These are phyloP conservation scores for Hemileia vastatrix DNA, from an alignment of 1,284 basidiomycete species.

Conservation along the genomic window DNA sequence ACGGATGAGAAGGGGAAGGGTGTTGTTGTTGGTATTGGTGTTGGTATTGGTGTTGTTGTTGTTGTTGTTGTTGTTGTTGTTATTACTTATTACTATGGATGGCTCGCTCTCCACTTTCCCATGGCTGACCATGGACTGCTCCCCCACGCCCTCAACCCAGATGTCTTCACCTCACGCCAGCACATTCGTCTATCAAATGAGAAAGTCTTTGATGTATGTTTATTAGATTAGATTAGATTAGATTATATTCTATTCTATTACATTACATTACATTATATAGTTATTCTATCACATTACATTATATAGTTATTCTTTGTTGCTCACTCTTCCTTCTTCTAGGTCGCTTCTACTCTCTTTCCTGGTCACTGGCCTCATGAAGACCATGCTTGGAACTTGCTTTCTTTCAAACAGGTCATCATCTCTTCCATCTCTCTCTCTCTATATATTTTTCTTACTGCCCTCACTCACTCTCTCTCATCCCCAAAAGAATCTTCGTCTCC, in stretches of 20 bases:
- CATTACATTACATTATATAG: neutral
- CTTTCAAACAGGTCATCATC: conserved; percentile 68
- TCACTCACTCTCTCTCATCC: neutral
- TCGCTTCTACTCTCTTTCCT: conserved; percentile 75
- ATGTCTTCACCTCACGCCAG: conserved; percentile 7
- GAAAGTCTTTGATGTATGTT: conserved; percentile 21
- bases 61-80: too few species aligned
- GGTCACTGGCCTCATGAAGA: conserved; percentile 75
- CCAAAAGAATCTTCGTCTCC: conserved; percentile 60
- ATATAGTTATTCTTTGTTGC: neutral
- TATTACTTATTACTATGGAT: too few species aligned
- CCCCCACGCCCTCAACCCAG: conserved; percentile 6
- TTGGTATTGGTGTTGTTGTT: too few species aligned
- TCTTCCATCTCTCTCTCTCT: too few species aligned
- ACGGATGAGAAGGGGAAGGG: too few species aligned
- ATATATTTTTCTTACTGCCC: neutral
- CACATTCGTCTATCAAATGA: conserved; percentile 14
- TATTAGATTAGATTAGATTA: neutral
- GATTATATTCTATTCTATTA: neutral
- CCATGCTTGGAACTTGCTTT: conserved; percentile 66
- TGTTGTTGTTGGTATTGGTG: too few species aligned
- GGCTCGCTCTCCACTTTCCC: too few species aligned
- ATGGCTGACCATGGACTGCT: conserved; percentile 21
- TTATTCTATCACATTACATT: neutral
- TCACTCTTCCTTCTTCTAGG: conserved; percentile 47